Evolutionary conservation across 2,329 filamentous ascomycete species (phyloP).

Genomic region (Escovopsis sp.): DNA sequence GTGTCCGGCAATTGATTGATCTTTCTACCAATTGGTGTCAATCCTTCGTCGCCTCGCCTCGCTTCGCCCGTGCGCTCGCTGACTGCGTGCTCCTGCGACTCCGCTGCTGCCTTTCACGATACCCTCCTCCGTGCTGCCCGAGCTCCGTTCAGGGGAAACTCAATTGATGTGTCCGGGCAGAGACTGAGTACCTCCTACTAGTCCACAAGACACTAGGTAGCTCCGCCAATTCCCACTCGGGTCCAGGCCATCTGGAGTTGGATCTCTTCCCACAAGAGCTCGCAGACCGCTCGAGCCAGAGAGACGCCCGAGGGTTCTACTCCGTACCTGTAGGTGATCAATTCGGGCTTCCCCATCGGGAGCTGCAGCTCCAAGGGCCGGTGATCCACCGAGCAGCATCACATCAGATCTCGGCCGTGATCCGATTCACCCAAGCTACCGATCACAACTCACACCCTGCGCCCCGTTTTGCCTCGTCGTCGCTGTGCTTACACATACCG

Average conservation of each 20-base stretch:
- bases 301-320: constrained; percentile 1
- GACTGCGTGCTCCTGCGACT: constrained; percentile 3
- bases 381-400: background rate
- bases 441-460: background rate
- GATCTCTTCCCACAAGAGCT: too few relatives aligned
- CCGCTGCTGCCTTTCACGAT: background rate
- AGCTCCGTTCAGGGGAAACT: too few relatives aligned
- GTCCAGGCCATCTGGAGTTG: too few relatives aligned
- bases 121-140: too few relatives aligned
- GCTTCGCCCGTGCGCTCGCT: constrained; percentile 2
- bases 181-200: too few relatives aligned
- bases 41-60: background rate
- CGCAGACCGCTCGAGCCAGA: constrained; percentile 6
- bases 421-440: background rate
- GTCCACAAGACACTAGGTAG: too few relatives aligned
- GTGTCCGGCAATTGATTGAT: constrained; percentile 4
- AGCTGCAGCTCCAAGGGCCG: background rate
- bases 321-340: too few relatives aligned
- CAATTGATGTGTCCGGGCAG: too few relatives aligned
- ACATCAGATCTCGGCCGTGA: background rate
- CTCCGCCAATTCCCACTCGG: too few relatives aligned
- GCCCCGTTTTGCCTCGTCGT: too few relatives aligned
- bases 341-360: background rate
- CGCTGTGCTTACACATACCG: too few relatives aligned
- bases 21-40: background rate